A percentile compares a stretch with the other conserved stretches of the same genome.
These are phyloP conservation scores for Lachancea thermotolerans DNA, from an alignment of 805 yeast species.

Conservation along the genomic window DNA sequence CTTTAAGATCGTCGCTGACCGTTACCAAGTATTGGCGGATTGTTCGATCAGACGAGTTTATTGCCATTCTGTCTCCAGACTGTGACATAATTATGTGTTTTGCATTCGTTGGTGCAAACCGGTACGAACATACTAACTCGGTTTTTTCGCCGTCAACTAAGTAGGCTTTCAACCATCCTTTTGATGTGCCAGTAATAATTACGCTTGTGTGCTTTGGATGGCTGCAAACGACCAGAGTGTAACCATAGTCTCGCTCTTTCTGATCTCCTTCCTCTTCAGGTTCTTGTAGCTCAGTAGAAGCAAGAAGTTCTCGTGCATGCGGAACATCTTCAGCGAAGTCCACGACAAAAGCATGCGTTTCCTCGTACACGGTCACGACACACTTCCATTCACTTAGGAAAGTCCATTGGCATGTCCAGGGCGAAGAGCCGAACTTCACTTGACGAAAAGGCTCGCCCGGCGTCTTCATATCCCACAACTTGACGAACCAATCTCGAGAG, in stretches of 20 bases:
- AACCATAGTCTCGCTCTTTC: conserved; percentile 22
- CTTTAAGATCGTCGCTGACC: conserved; percentile 4
- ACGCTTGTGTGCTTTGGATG: conserved; percentile 34
- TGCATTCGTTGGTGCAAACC: conserved; percentile 62
- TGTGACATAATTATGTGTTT: conserved; percentile 58
- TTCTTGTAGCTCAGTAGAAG: neutral
- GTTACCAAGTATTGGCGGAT: conserved; percentile 46
- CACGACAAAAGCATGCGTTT: conserved; percentile 37
- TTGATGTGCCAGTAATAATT: conserved; percentile 69
- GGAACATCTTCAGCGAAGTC: conserved; percentile 13
- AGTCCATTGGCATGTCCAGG: conserved; percentile 46
- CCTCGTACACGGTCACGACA: conserved; percentile 62
- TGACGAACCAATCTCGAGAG: conserved; percentile 76
- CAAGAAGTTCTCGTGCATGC: neutral
- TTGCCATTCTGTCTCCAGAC: conserved; percentile 54
- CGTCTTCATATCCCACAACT: conserved; percentile 66
- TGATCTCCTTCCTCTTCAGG: conserved; percentile 17
- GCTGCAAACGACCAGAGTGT: conserved; percentile 25
- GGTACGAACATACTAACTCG: conserved; percentile 40
- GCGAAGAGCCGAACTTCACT: conserved; percentile 57
- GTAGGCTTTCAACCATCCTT: conserved; percentile 64
- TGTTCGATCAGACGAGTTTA: conserved; percentile 73
- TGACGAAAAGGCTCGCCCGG: conserved; percentile 35
- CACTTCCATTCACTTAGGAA: conserved; percentile 38
- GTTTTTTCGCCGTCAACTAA: conserved; percentile 13